These are phyloP conservation scores for Agarophyton chilense DNA, from an alignment of 23 red algal species.

Conservation along the genomic window DNA sequence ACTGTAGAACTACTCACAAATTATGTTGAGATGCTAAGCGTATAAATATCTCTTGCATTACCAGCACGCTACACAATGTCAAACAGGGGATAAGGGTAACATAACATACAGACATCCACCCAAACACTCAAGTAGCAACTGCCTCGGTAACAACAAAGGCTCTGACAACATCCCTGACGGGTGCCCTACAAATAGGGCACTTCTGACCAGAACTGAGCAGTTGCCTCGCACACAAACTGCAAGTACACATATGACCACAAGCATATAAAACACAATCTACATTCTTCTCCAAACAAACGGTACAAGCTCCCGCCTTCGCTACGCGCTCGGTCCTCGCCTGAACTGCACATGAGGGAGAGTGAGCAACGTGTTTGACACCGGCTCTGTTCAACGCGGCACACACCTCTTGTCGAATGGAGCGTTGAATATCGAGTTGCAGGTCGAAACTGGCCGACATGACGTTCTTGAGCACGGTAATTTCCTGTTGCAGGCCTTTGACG, in stretches of 20 bases:
- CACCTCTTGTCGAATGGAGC: conserved; percentile 86
- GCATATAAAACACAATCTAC: conserved; percentile 82
- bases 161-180: conserved; percentile 84
- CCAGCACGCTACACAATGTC: neutral
- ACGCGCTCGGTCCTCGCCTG: neutral
- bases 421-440: conserved; percentile 89
- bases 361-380: neutral
- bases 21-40: neutral
- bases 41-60: neutral
- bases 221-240: conserved; percentile 72
- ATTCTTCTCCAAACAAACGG: conserved; percentile 66
- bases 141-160: conserved; percentile 65
- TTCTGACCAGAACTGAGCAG: conserved; percentile 63
- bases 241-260: conserved; percentile 92
- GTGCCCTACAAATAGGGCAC: conserved; percentile 88
- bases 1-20: neutral
- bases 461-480: conserved; percentile 77
- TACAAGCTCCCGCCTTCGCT: conserved; percentile 65
- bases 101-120: neutral
- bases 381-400: conserved; percentile 56
- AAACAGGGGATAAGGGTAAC: neutral
- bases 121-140: neutral
- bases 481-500: conserved; percentile 53
- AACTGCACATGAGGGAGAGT: neutral
- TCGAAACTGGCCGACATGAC: conserved; percentile 83